Conservation (phyloP, 2,329 filamentous ascomycete genomes). For the Diatrype stigma region DNA sequence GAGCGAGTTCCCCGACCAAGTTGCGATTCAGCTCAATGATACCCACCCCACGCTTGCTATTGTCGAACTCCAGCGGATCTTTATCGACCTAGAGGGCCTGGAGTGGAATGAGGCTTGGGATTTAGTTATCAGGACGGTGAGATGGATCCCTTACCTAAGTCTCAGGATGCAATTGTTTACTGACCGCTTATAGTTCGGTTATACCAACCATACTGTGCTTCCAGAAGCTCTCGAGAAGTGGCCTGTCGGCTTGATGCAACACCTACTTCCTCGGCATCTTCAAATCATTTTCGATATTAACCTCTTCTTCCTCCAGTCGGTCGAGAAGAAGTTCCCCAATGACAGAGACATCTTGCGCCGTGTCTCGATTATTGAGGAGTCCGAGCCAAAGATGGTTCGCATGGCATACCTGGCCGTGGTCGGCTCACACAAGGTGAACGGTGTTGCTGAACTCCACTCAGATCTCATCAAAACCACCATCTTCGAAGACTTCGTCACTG, state of each 20-base stretch:
- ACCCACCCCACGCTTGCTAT: constrained; percentile 96
- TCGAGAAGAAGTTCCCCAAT: constrained; percentile 86
- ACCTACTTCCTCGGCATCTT: constrained; percentile 87
- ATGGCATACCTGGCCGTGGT: constrained; percentile 96
- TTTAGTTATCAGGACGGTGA: constrained; percentile 66
- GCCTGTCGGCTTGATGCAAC: constrained; percentile 89
- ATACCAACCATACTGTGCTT: constrained; percentile 97
- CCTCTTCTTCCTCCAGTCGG: constrained; percentile 82
- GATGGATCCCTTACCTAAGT: constrained; percentile 22
- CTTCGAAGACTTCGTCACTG: constrained; percentile 95
- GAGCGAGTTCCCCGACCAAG: constrained; percentile 88
- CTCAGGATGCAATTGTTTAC: constrained; percentile 10
- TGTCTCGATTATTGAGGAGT: constrained; percentile 98
- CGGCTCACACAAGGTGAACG: constrained; percentile 98
- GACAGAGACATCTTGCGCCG: constrained; percentile 79
- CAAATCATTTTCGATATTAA: constrained; percentile 99
- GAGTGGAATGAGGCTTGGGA: constrained; percentile 92
- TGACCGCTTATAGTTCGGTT: constrained; percentile 62
- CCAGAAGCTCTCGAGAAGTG: constrained; percentile 98
- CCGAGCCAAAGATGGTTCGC: constrained; percentile 93
- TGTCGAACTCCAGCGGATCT: constrained; percentile 89
- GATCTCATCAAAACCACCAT: constrained; percentile 99
- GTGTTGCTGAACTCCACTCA: constrained; percentile 94
- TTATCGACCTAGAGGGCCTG: constrained; percentile 83
- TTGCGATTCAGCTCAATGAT: constrained; percentile 97